Percentiles rank a stretch among this genome's conserved stretches.
Evolutionary conservation across 1,139 yeast genomes (phyloP).

Genomic region (Insectozyma bohioensis): DNA sequence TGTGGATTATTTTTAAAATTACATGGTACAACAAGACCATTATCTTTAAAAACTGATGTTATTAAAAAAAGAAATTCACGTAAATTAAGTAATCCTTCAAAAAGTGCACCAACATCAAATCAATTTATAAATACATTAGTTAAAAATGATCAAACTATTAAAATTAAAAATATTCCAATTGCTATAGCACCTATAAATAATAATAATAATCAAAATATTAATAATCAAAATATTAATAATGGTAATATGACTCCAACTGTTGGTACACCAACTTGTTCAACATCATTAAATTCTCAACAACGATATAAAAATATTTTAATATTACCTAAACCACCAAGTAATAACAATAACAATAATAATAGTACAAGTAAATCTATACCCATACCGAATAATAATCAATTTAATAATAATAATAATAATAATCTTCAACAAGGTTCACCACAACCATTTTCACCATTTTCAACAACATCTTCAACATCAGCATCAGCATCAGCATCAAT

Average conservation of each 20-base stretch:
- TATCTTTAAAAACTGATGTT: slow-evolving; percentile 56
- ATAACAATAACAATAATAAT: slow-evolving; percentile 2
- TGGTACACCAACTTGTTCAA: too few relatives aligned
- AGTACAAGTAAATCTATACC: slow-evolving; percentile 15
- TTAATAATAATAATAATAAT: slow-evolving; percentile 14
- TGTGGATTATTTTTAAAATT: slow-evolving; percentile 58
- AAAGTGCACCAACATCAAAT: slow-evolving; percentile 3
- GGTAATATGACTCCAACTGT: too few relatives aligned
- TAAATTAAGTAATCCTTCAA: slow-evolving; percentile 18
- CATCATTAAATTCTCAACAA: slow-evolving; percentile 13
- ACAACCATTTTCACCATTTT: slow-evolving; percentile 15
- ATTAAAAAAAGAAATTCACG: slow-evolving; percentile 53
- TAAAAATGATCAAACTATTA: slow-evolving; percentile 5
- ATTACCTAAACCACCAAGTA: slow-evolving; percentile 39
- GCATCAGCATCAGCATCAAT: too few relatives aligned
- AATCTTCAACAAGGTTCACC: slow-evolving; percentile 26
- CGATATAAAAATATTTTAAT: slow-evolving; percentile 43
- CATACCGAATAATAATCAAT: slow-evolving; percentile 11
- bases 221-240: too few relatives aligned
- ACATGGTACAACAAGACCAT: slow-evolving; percentile 59
- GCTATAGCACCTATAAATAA: slow-evolving; percentile 8
- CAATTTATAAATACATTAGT: slow-evolving; percentile 7
- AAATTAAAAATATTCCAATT: slow-evolving; percentile 6
- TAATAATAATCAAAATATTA: too few relatives aligned
- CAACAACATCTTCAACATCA: slow-evolving; percentile 9